phyloP scores from a whole-genome alignment of 441 rosid species.

The Gossypium lobatum region DNA sequence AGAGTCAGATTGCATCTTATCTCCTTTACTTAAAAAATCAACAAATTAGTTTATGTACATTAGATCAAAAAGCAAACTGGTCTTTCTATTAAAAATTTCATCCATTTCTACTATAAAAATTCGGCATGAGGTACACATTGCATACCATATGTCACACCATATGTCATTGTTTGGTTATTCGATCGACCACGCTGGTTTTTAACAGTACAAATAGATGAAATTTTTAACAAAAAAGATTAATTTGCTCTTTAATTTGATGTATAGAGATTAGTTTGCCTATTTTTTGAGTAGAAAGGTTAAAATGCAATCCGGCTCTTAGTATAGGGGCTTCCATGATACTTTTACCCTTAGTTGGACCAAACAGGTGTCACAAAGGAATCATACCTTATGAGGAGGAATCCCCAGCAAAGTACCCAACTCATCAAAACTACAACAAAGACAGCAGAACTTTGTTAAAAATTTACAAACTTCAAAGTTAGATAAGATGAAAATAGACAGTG shows the following conservation, averaged over 20 bases:
- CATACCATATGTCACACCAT: too few relatives aligned
- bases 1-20: background rate
- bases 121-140: background rate
- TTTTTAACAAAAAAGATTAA: background rate
- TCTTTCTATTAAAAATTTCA: too few relatives aligned
- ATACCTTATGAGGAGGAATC: slow-evolving; percentile 86
- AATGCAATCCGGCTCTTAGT: background rate
- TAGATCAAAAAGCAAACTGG: background rate
- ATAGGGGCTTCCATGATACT: background rate
- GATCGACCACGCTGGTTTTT: background rate
- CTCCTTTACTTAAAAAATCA: background rate
- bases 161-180: background rate
- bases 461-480: background rate
- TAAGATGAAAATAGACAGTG: slow-evolving; percentile 8
- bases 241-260: background rate
- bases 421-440: slow-evolving; percentile 54
- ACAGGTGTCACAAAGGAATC: background rate
- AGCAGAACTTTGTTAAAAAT: slow-evolving; percentile 3
- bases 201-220: background rate
- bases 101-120: too few relatives aligned
- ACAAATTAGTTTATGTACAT: too few relatives aligned
- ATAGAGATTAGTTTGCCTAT: background rate
- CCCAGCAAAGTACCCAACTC: slow-evolving; percentile 97
- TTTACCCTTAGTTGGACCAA: background rate
- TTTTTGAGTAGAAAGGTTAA: background rate